phyloP scores from a whole-genome alignment of 2,329 filamentous ascomycete species.

The Penicillium occitanis region DNA sequence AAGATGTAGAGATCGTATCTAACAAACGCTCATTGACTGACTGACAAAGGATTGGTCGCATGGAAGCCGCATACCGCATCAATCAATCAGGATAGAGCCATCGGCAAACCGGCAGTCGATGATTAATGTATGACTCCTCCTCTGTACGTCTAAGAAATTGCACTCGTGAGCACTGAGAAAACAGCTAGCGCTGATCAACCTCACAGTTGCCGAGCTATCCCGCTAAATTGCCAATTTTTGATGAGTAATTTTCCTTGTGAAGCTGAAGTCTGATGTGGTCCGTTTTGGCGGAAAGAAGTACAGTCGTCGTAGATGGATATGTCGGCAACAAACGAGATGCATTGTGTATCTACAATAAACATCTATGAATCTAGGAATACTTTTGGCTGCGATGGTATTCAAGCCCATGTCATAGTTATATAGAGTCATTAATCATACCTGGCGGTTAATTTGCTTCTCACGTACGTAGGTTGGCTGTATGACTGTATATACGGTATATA shows the following conservation, averaged over 20 bases:
- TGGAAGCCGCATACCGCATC: not conserved
- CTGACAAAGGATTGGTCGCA: not conserved
- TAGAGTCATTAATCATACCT: not conserved
- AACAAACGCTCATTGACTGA: not conserved
- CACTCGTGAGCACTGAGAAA: not conserved
- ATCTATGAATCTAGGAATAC: not conserved
- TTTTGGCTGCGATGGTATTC: not conserved
- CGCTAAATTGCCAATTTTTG: not conserved
- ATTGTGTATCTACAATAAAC: not conserved
- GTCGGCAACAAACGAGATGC: not conserved
- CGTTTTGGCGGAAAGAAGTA: not conserved
- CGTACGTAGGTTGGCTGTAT: not conserved
- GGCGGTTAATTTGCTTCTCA: not conserved
- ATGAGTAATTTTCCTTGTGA: not conserved
- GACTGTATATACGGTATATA: not conserved
- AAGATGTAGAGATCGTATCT: not conserved
- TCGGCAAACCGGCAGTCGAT: conserved; percentile 10
- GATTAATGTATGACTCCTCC: not conserved
- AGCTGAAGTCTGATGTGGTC: not conserved
- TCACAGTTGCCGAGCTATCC: not conserved
- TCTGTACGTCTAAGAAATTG: not conserved
- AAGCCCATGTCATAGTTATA: not conserved
- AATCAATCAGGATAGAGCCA: not conserved
- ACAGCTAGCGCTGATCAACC: not conserved
- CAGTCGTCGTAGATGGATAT: not conserved